phyloP scores from a whole-genome alignment of 108 stramenopile genomes.

The Aurantiochytrium sp. region DNA sequence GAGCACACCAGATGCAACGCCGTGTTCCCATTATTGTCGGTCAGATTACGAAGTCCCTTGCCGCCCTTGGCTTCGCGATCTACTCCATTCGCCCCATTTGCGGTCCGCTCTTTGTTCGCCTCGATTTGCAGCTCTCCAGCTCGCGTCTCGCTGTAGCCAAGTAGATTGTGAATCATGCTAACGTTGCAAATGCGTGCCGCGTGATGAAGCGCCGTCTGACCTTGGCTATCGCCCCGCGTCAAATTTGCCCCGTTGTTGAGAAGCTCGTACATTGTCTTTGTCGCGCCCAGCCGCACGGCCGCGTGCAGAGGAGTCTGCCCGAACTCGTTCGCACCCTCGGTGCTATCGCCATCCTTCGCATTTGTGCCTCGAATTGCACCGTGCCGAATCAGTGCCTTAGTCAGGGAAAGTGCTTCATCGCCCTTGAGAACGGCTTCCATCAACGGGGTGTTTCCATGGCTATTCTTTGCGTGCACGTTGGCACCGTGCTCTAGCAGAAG shows the following conservation, averaged over 20 bases:
- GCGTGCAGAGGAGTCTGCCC: background rate
- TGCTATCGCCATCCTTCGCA: background rate
- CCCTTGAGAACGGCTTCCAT: background rate
- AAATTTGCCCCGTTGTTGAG: background rate
- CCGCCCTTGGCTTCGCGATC: background rate
- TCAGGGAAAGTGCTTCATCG: background rate
- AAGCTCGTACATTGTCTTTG: background rate
- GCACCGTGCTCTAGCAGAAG: background rate
- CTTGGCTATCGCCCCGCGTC: background rate
- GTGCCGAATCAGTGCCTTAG: background rate
- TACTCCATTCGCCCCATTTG: background rate
- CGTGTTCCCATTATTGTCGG: background rate
- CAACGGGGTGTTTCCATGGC: background rate
- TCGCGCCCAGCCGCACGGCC: background rate
- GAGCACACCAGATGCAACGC: background rate
- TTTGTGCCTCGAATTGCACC: background rate
- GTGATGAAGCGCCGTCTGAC: background rate
- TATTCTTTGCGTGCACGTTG: background rate
- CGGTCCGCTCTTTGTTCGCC: background rate
- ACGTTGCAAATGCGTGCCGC: background rate
- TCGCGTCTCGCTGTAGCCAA: background rate
- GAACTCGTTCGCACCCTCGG: background rate
- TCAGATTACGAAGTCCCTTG: background rate
- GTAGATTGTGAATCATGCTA: background rate
- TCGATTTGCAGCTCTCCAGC: background rate